Percentiles rank a stretch among this genome's conserved stretches.
Evolutionary conservation across 345 rosid genomes (phyloP).

Genomic region (Salix purpurea): DNA sequence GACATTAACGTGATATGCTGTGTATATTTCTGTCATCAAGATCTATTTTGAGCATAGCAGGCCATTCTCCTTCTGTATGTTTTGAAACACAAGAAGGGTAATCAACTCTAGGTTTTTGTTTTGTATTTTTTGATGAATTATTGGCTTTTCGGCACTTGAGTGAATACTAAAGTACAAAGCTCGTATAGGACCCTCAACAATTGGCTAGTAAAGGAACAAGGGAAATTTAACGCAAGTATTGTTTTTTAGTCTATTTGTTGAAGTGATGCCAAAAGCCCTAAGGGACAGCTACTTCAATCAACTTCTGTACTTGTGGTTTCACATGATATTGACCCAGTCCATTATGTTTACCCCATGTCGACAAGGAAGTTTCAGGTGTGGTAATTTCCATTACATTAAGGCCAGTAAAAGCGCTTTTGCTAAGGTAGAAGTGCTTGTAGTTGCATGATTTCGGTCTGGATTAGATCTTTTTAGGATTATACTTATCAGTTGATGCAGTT

Average conservation of each 20-base stretch:
- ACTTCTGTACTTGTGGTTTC: neutral
- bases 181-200: neutral
- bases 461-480: too few species aligned
- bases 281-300: neutral
- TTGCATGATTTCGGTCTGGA: neutral
- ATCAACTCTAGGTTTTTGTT: neutral
- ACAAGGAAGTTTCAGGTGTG: neutral
- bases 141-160: neutral
- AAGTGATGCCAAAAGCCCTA: neutral
- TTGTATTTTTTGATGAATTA: neutral
- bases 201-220: neutral
- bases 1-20: slow-evolving; percentile 4
- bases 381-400: neutral
- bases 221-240: neutral
- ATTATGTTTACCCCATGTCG: neutral
- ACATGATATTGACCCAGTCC: neutral
- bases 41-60: slow-evolving; percentile 14
- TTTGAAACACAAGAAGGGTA: neutral
- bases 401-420: neutral
- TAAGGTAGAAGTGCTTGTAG: neutral
- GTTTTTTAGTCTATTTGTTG: neutral
- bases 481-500: neutral
- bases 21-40: slow-evolving; percentile 9
- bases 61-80: neutral
- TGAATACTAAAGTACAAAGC: neutral